phyloP scores from a whole-genome alignment of 2,329 filamentous ascomycete genomes.

The Colletotrichum sp. region DNA sequence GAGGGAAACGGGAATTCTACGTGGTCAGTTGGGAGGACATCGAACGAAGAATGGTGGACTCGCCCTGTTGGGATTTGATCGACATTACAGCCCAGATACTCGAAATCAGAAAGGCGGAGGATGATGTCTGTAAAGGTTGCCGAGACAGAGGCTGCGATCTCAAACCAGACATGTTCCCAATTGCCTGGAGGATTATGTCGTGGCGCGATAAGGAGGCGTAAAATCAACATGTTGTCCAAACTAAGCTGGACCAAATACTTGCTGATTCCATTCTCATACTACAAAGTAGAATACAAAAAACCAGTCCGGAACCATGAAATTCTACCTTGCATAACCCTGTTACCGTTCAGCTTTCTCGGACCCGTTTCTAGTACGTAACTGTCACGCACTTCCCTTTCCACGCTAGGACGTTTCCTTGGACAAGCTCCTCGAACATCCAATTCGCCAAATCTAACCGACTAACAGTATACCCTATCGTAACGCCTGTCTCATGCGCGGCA shows the following conservation, averaged over 20 bases:
- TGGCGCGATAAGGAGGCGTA: neutral
- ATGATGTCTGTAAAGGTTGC: neutral
- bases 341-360: neutral
- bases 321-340: neutral
- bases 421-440: conserved; percentile 8
- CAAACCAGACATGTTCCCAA: neutral
- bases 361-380: neutral
- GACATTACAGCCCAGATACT: neutral
- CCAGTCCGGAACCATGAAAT: neutral
- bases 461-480: neutral
- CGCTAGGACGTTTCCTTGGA: neutral
- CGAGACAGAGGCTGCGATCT: neutral
- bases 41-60: neutral
- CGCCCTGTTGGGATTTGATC: neutral
- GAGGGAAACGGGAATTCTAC: neutral
- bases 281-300: neutral
- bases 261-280: neutral
- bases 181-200: neutral
- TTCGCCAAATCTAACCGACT: neutral
- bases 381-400: neutral
- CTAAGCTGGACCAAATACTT: accelerated
- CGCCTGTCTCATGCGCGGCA: neutral
- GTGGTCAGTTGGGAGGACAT: neutral
- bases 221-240: accelerated
- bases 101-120: neutral